These are phyloP conservation scores for Tuber indicum DNA, from an alignment of 495 filamentous ascomycete genomes.

Conservation along the genomic window DNA sequence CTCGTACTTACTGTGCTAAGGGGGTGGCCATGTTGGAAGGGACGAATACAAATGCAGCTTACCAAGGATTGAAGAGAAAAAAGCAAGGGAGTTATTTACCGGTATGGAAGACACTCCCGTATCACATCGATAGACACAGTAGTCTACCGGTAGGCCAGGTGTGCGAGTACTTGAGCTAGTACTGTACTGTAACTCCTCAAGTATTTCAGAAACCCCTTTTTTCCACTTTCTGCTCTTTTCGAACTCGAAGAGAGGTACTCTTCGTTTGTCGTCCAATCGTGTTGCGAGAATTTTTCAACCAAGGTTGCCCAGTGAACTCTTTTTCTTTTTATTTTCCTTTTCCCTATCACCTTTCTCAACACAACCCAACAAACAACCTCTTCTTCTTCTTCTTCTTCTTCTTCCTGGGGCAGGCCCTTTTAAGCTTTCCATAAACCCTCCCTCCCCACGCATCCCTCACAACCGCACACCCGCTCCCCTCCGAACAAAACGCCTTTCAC, in stretches of 20 bases:
- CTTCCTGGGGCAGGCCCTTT: background rate
- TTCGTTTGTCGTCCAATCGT: background rate
- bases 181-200: too few species aligned
- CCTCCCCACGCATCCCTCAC: background rate
- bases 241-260: background rate
- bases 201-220: background rate
- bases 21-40: background rate
- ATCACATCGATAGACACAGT: background rate
- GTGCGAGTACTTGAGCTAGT: too few species aligned
- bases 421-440: background rate
- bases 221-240: background rate
- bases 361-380: background rate
- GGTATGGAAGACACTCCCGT: background rate
- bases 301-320: background rate
- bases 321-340: background rate
- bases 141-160: background rate
- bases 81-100: background rate
- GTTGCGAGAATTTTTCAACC: background rate
- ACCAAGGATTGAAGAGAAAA: background rate
- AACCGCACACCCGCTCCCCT: constrained; percentile 4
- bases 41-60: background rate
- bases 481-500: constrained; percentile 18
- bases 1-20: background rate
- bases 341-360: background rate
- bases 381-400: background rate